phyloP scores from a whole-genome alignment of 1,139 yeast species.

The Saccharomyces hybrid region DNA sequence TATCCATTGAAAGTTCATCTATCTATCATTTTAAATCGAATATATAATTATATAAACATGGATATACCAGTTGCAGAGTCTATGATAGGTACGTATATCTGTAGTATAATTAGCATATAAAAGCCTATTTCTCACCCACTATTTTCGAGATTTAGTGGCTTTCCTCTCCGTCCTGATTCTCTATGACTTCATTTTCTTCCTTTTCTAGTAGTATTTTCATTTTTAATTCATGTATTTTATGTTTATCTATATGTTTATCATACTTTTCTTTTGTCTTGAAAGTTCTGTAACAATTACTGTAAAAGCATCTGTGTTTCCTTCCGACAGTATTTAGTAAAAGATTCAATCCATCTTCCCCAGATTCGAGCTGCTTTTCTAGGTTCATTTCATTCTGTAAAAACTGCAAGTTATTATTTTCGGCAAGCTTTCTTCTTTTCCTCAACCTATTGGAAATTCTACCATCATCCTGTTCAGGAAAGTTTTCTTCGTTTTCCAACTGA shows the following conservation, averaged over 20 bases:
- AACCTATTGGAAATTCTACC: not conserved
- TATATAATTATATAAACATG: not conserved
- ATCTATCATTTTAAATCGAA: not conserved
- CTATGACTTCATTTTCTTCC: not conserved
- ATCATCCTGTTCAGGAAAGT: conserved; percentile 2
- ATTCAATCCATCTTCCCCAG: conserved; percentile 20
- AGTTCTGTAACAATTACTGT: conserved; percentile 28
- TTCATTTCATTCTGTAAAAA: conserved; percentile 13
- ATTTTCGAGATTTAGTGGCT: no score
- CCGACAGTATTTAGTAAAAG: conserved; percentile 29
- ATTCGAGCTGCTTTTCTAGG: conserved; percentile 13
- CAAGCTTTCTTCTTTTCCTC: conserved; percentile 3
- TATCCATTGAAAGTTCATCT: not conserved
- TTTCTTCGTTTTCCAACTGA: not conserved
- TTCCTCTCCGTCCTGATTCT: not conserved
- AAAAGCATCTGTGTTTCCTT: conserved; percentile 28
- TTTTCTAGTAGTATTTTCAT: conserved; percentile 23
- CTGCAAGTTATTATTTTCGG: conserved; percentile 6
- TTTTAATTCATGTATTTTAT: conserved; percentile 30
- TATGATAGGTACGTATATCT: not conserved
- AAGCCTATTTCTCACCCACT: not conserved
- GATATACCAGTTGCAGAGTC: not conserved
- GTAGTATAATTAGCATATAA: not conserved
- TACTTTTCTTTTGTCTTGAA: conserved; percentile 31
- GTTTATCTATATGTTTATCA: conserved; percentile 29